Evolutionary conservation across 352 stramenopile species (phyloP), one percentile per base, ranked within the genome.

Genomic region (Globisporangium heterothallicum): DNA sequence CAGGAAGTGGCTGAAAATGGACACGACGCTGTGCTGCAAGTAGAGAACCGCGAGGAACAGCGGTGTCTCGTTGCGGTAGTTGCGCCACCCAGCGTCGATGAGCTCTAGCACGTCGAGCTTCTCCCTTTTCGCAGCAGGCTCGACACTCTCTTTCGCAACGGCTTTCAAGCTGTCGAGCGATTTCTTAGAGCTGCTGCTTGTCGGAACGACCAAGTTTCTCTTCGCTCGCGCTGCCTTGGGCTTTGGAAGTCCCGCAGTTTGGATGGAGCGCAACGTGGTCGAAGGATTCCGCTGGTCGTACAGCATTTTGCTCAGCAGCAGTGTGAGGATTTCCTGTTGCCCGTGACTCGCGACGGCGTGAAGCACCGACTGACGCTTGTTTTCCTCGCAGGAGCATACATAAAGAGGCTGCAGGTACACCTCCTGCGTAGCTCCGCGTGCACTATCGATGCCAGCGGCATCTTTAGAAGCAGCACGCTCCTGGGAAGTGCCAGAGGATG

Each of bases 351-450:
- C 71, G 6, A 78, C 71, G 0, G 74, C 76, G 48, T 89, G 78
- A 14, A 88, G 61, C 27, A 83, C 78, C 1, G 75, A 86, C 57
- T 88, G 78, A 10, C 62, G 56, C 54, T 84, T 86, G 42, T 76
- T 64, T 32, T 78, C 61, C 51, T 88, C 78, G 21, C 78, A 88
- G 8, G 73, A 84, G 21, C 78, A 88, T 13, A 74, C 59, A 52
- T 84, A 86, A 10, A 88, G 52, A 6, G 74, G 73, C 34, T 68
- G 54, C 14, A 82, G 42, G 16, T 62, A 58, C 16, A 62, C 56
- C 7, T 53, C 18, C 2, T 62, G 43, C 24, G 49, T 40, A 29
- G 30, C 30, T 36, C 30, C 21, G 16, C 27, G 18, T 16, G 34
- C 13, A 6, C 13, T 14, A 26, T 58, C 24, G 14, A 44, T 47